Evolutionary conservation across 192 early-diverging fungal genomes (phyloP), one percentile per base, ranked within the genome.

Genomic region (Backusella circina): DNA sequence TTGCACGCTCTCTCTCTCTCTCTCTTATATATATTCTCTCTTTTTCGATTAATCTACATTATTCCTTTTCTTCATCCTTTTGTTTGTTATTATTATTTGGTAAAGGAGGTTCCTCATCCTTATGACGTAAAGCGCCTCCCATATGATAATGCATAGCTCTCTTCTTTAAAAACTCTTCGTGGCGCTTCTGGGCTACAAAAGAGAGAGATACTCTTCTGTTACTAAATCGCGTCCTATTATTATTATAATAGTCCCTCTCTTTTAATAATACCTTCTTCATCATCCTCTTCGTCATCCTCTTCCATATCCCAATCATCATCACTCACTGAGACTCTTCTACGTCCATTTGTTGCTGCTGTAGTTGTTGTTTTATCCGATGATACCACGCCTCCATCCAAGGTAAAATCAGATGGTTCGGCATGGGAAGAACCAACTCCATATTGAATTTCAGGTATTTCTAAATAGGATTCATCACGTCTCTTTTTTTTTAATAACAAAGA

Each of bases 111-210:
- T 85, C 83, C 13, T 87, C 84, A 9, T 86, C 85, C 18, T 84
- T 82, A 8, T 90, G 80, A 72, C 83, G 70, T 69, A 95, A 77
- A 31, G 91, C 92, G 9, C 87, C 84, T 71, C 89, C 89, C 94
- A 96, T 96, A 75, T 97, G 92, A 84, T 99, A 99, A 78, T 99
- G 98, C 65, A 92, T 80, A 8, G 93, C 82, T 68, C 98, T 87
- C 80, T 94, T 79, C 71, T 86, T 84, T 50, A 86, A 87, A 82
- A 99, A 99, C 80, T 87, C 84, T 65, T 88, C 85, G 72, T 91
- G 93, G 50, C 86, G 89, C 23, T 87, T 85, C 71, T 85, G 82
- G 70, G 79, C 86, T 72, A 67, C 0, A 68, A 28, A 41, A n/a
- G 36, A 69, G 2, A 57, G 3, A 26, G 12, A 73, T 0, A 28